Percentiles rank a stretch among this genome's conserved stretches.
Evolutionary conservation across 257 asterid species (phyloP).

Genomic region (Jaltomata sinuosa): DNA sequence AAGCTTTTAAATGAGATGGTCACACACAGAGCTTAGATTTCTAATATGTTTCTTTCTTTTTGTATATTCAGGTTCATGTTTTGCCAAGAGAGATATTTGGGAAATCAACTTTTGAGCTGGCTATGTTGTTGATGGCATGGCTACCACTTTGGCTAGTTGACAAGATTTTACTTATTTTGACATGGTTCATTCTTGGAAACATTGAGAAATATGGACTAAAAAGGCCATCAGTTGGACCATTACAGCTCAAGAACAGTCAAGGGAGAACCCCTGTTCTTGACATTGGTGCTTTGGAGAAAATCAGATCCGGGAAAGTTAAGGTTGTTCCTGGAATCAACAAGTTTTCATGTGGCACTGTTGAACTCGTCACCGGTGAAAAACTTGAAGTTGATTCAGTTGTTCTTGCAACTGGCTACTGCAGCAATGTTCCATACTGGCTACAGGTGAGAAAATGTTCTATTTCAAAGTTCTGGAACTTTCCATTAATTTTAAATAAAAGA

Average conservation of each 20-base stretch:
- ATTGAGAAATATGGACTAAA: constrained; percentile 41
- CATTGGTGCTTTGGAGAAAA: constrained; percentile 51
- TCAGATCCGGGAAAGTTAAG: constrained; percentile 41
- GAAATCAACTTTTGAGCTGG: constrained; percentile 52
- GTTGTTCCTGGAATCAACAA: constrained; percentile 43
- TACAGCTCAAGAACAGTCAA: constrained; percentile 41
- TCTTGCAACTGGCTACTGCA: constrained; percentile 56
- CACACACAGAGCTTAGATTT: background rate
- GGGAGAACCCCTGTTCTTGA: constrained; percentile 72
- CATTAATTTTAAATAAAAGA: background rate
- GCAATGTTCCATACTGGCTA: constrained; percentile 68
- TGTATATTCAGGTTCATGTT: constrained; percentile 48
- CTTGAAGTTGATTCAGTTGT: constrained; percentile 42
- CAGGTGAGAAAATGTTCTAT: constrained; percentile 20
- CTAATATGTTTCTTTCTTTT: background rate
- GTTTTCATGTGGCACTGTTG: constrained; percentile 24
- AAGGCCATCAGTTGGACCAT: constrained; percentile 47
- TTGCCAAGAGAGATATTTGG: constrained; percentile 54
- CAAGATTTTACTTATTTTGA: constrained; percentile 31
- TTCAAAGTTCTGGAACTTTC: background rate
- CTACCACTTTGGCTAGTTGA: constrained; percentile 68
- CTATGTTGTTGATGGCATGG: constrained; percentile 45
- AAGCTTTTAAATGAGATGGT: background rate
- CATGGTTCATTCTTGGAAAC: constrained; percentile 50
- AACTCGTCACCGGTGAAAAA: constrained; percentile 35